Base-by-base conservation (phyloP, 495 filamentous ascomycete species). In the Xylaria curta region DNA sequence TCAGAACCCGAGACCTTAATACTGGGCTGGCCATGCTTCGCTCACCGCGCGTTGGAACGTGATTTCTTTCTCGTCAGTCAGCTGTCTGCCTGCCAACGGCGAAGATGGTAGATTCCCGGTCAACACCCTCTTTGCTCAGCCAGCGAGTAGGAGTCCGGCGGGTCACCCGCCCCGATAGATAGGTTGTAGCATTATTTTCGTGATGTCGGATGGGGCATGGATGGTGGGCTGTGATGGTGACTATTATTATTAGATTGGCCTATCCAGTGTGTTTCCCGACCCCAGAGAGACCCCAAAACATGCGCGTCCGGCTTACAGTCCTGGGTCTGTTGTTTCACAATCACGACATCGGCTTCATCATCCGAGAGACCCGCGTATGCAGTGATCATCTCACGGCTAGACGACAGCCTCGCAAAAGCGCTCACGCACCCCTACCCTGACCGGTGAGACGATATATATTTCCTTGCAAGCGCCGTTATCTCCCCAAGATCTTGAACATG, bases 351-450 rank as follows among this genome's bases (percentile, higher is more conserved):
- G 69, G 69, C 61, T 66, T 71, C 69, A 59, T 12, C 28, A 51
- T 71, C 69, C 69, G 69, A 71, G 42, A 33, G 26, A 66, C 62
- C 62, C 69, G 69, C 62, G 58, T 38, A 64, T 71, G 69, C 58
- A 71, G 61, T 47, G 36, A 66, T 71, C 59, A 64, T 70, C 44
- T 64, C 49, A 63, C 68, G 59, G 59, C 46, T 42, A 54, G 54
- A 69, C 17, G 54, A 49, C 13, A 69, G 66, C 66, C 66, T 69
- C 56, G 66, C 36, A 69, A 69, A 24, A 21, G 31, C n/a, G 6
- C 17, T 38, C 40, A 31, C 24, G 3, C 51, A 44, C 66, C 47
- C 53, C 38, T 68, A 38, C 53, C 53, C 53, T 10, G 51, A 59
- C 66, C 51, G 66, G 66, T 68, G 66, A 58, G 53, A 46, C 49